Evolutionary conservation across 23 red algal genomes (phyloP), one percentile per base, ranked within the genome.

Genomic region (Cyanidiococcus yangmingshanensis): DNA sequence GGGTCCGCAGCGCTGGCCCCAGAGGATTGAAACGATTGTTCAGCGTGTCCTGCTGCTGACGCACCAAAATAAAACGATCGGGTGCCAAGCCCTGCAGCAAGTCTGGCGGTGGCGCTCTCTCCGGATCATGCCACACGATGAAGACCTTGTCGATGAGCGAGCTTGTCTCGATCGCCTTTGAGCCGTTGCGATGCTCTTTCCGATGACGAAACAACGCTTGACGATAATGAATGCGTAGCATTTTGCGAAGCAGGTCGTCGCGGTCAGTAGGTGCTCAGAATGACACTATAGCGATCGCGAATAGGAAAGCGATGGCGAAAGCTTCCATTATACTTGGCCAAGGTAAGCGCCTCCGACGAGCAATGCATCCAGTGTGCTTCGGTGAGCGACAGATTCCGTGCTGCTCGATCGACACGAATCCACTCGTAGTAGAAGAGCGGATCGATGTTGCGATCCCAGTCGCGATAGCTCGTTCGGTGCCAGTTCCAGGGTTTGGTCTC

Each of bases 401-500:
- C 34, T 31, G n/a, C 0, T 40, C 68, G 36, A 1, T 71, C 38
- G 39, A 81, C 50, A 16, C 40, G 40, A 21, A 81, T 71, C 78
- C 78, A 81, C 25, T 39, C 37, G 68, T 81, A 81, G 41, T 81
- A 81, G 16, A 67, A 59, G 1, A 30, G 17, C 29, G 68, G 59
- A 41, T 81, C 78, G 37, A 71, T 40, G 2, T 81, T 37, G 17
- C 68, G 59, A 26, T 81, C 78, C 78, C 78, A 81, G 78, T 81
- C 78, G 39, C 59, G 59, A 31, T 59, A 58, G 26, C 50, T 71
- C 21, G 38, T 71, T 35, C 37, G 40, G 30, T 81, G 50, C 37
- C 59, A 91, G 67, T 85, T 91, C 88, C 88, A 91, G 18, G 88
- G 88, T 67, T 91, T 91, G 30, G 88, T 84, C 41, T 91, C 88